Conservation (phyloP, 257 asterid species). For the Gynochthodes officinalis region DNA sequence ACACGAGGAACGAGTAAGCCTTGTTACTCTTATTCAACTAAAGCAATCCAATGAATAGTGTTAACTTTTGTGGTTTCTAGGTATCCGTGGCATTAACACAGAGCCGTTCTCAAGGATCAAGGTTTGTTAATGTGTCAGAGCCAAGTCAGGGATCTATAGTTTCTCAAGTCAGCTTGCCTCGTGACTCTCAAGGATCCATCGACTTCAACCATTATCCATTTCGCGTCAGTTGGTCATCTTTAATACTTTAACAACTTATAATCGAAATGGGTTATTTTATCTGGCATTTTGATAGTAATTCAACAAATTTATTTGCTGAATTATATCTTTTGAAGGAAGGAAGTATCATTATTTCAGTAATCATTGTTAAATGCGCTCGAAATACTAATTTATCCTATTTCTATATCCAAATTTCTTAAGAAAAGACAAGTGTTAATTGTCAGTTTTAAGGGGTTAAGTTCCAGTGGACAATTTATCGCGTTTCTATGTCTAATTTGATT, state of each 20-base stretch:
- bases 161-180: slow-evolving; percentile 85
- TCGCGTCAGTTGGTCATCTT: slow-evolving; percentile 57
- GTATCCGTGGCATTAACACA: slow-evolving; percentile 72
- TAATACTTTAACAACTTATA: background rate
- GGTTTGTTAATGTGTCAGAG: slow-evolving; percentile 41
- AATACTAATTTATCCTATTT: background rate
- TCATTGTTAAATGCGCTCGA: background rate
- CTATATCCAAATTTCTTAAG: background rate
- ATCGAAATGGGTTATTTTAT: background rate
- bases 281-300: background rate
- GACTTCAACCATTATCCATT: slow-evolving; percentile 83
- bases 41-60: slow-evolving; percentile 11
- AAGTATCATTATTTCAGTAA: background rate
- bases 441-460: background rate
- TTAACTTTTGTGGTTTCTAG: slow-evolving; percentile 38
- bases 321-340: background rate
- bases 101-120: slow-evolving; percentile 65
- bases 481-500: background rate
- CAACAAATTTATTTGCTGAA: background rate
- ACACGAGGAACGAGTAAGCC: slow-evolving; percentile 71
- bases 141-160: slow-evolving; percentile 60
- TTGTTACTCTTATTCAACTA: slow-evolving; percentile 10
- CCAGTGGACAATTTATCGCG: background rate
- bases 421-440: background rate
- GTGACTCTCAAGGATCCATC: slow-evolving; percentile 88